Conservation (phyloP, 305 asterid species). For the Fraxinus ornus region DNA sequence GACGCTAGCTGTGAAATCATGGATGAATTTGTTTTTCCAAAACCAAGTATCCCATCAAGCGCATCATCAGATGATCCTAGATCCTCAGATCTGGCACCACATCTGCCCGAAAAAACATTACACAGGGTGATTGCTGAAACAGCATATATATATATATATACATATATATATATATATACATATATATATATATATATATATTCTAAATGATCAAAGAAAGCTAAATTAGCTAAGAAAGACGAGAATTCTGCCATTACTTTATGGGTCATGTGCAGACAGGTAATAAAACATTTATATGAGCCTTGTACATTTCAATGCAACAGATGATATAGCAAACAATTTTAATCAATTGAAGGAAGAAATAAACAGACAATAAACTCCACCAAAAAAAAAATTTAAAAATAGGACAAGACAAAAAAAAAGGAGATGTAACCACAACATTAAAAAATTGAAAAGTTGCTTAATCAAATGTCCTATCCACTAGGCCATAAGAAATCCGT, state of each 20-base stretch:
- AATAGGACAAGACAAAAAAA: not conserved
- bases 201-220: conserved; percentile 7
- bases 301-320: not conserved
- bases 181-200: too few relatives aligned
- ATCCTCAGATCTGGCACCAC: conserved; percentile 89
- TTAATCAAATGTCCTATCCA: not conserved
- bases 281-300: conserved; percentile 6
- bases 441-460: not conserved
- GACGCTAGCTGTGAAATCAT: conserved; percentile 95
- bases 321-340: conserved; percentile 6
- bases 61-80: conserved; percentile 85
- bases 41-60: conserved; percentile 95
- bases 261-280: conserved; percentile 13
- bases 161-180: too few relatives aligned
- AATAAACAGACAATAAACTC: not conserved
- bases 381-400: not conserved
- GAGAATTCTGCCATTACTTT: not conserved
- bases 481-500: conserved; percentile 9
- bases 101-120: conserved; percentile 49
- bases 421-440: not conserved
- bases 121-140: conserved; percentile 12
- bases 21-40: conserved; percentile 93
- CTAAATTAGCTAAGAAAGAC: conserved; percentile 8
- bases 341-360: not conserved
- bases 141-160: not conserved